phyloP scores from a whole-genome alignment of 2,329 filamentous ascomycete species.

The Fusarium nematophilum region DNA sequence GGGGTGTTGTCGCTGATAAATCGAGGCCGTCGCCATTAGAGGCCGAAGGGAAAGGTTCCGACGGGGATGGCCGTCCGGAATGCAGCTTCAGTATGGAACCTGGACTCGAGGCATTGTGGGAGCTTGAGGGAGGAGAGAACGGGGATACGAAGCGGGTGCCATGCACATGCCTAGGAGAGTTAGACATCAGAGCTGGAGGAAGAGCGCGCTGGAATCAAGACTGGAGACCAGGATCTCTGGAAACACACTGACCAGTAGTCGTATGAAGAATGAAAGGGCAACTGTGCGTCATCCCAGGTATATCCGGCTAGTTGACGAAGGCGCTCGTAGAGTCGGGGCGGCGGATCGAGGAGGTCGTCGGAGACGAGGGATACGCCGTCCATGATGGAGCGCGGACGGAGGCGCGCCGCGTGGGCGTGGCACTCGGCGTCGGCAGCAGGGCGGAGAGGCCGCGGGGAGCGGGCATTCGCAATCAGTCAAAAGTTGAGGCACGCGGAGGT shows the following conservation, averaged over 20 bases:
- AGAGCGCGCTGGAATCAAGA: background rate
- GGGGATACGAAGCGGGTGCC: conserved; percentile 70
- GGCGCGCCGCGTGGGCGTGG: conserved; percentile 37
- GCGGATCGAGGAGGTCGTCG: conserved; percentile 71
- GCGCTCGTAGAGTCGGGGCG: conserved; percentile 76
- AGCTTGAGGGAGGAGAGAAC: conserved; percentile 60
- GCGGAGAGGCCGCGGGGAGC: conserved; percentile 32
- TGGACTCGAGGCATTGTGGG: conserved; percentile 58
- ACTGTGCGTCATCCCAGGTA: conserved; percentile 76
- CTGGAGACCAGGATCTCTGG: background rate
- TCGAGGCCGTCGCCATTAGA: conserved; percentile 53
- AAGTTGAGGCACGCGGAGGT: conserved; percentile 41
- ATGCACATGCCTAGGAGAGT: conserved; percentile 68
- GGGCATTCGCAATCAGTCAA: conserved; percentile 45
- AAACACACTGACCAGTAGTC: conserved; percentile 78
- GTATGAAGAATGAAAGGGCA: conserved; percentile 76
- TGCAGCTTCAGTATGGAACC: conserved; percentile 56
- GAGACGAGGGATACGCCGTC: conserved; percentile 61
- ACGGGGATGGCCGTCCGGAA: conserved; percentile 57
- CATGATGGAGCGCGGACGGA: conserved; percentile 56
- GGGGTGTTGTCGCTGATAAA: conserved; percentile 52
- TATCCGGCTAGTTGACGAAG: conserved; percentile 79
- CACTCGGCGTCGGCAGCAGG: conserved; percentile 33
- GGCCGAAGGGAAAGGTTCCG: conserved; percentile 53
- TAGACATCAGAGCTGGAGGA: conserved; percentile 11